Conservation (phyloP, 2,329 filamentous ascomycete species). For the Fusarium multiceps region DNA sequence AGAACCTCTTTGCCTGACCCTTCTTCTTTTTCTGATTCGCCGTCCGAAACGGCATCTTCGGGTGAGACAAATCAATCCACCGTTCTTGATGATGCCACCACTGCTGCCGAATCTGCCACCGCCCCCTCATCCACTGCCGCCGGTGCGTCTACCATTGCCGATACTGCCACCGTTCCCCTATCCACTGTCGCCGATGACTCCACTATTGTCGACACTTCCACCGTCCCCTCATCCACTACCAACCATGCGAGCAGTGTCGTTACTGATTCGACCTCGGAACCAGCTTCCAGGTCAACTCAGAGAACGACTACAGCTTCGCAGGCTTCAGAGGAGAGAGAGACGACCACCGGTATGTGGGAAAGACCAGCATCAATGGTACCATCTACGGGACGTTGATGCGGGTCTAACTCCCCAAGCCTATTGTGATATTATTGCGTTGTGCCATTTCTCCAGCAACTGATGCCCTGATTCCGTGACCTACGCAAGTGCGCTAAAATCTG, state of each 20-base stretch:
- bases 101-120: slow-evolving; percentile 23
- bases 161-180: slow-evolving; percentile 20
- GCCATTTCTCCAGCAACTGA: slow-evolving; percentile 13
- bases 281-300: slow-evolving; percentile 18
- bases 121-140: slow-evolving; percentile 13
- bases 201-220: slow-evolving; percentile 28
- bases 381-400: slow-evolving; percentile 19
- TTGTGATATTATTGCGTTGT: slow-evolving; percentile 33
- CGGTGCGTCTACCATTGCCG: slow-evolving; percentile 26
- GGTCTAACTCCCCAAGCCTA: slow-evolving; percentile 32
- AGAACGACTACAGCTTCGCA: slow-evolving; percentile 29
- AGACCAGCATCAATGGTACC: slow-evolving; percentile 22
- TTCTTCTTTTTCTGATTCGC: slow-evolving; percentile 46
- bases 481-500: slow-evolving; percentile 42
- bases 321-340: slow-evolving; percentile 30
- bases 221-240: slow-evolving; percentile 20
- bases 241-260: slow-evolving; percentile 10
- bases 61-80: slow-evolving; percentile 40
- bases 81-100: slow-evolving; percentile 31
- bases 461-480: slow-evolving; percentile 5
- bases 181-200: slow-evolving; percentile 30
- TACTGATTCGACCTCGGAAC: slow-evolving; percentile 21
- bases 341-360: slow-evolving; percentile 49
- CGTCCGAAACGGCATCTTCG: slow-evolving; percentile 44
- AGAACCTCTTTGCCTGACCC: slow-evolving; percentile 45